phyloP scores from a whole-genome alignment of 305 asterid genomes.

The Fraxinus latifolia region DNA sequence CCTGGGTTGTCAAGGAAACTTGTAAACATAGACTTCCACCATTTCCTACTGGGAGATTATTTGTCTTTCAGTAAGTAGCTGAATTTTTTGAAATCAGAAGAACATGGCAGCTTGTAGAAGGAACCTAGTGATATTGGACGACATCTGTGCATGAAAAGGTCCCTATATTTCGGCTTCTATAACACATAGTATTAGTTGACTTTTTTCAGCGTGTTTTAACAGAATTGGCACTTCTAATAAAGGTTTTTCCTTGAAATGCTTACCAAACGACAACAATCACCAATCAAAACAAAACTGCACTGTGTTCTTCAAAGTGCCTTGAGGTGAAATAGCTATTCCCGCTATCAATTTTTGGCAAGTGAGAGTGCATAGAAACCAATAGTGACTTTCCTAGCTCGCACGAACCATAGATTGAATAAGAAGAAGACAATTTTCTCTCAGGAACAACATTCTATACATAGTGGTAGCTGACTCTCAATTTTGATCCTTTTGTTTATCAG shows the following conservation, averaged over 20 bases:
- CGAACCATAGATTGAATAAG: too few relatives aligned
- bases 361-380: too few relatives aligned
- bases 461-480: neutral
- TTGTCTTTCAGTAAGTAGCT: neutral
- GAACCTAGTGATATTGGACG: neutral
- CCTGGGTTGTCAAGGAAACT: neutral
- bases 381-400: too few relatives aligned
- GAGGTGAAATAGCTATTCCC: neutral
- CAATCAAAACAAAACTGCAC: slow-evolving; percentile 11
- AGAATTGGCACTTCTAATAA: slow-evolving; percentile 4
- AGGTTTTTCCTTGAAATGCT: neutral
- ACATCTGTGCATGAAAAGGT: neutral
- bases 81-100: neutral
- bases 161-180: slow-evolving; percentile 13
- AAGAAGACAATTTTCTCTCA: too few relatives aligned
- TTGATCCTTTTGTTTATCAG: neutral
- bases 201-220: neutral
- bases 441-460: too few relatives aligned
- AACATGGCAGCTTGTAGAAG: slow-evolving; percentile 8
- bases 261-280: neutral
- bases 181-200: slow-evolving; percentile 5
- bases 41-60: neutral
- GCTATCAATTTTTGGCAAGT: too few relatives aligned
- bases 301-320: neutral
- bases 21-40: slow-evolving; percentile 6